Evolutionary conservation across 2,329 filamentous ascomycete species (phyloP).

Genomic region (Diplocarpon rosae): DNA sequence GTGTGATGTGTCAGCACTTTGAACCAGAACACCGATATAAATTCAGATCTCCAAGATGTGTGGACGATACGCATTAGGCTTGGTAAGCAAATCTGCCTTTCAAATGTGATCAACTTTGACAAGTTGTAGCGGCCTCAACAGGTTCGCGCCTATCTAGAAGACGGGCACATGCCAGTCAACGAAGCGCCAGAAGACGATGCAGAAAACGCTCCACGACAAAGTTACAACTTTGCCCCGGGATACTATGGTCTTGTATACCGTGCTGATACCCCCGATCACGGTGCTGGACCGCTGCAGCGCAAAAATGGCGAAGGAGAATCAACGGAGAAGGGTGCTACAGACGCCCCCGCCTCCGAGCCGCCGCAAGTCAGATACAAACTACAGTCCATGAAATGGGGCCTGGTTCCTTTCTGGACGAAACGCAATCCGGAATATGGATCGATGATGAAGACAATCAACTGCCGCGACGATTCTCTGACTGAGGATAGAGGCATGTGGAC

Average conservation of each 20-base stretch:
- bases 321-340: constrained; percentile 14
- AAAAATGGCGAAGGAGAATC: constrained; percentile 19
- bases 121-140: constrained; percentile 57
- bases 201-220: constrained; percentile 48
- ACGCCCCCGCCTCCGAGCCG: constrained; percentile 11
- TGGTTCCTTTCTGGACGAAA: constrained; percentile 90
- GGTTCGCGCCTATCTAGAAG: constrained; percentile 60
- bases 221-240: constrained; percentile 88
- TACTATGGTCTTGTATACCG: constrained; percentile 79
- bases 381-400: constrained; percentile 91
- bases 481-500: constrained; percentile 79
- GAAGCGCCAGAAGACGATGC: constrained; percentile 62
- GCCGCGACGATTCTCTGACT: constrained; percentile 74
- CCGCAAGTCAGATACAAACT: constrained; percentile 57
- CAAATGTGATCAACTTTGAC: neutral
- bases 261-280: constrained; percentile 54
- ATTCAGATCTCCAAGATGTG: constrained; percentile 21
- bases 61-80: constrained; percentile 25
- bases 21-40: neutral
- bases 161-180: constrained; percentile 62
- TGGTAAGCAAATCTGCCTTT: constrained; percentile 15
- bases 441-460: constrained; percentile 87
- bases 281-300: constrained; percentile 33
- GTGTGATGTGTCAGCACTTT: neutral
- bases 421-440: constrained; percentile 65